These are phyloP conservation scores for Amanita muscaria DNA, from an alignment of 768 basidiomycete species.

Conservation along the genomic window DNA sequence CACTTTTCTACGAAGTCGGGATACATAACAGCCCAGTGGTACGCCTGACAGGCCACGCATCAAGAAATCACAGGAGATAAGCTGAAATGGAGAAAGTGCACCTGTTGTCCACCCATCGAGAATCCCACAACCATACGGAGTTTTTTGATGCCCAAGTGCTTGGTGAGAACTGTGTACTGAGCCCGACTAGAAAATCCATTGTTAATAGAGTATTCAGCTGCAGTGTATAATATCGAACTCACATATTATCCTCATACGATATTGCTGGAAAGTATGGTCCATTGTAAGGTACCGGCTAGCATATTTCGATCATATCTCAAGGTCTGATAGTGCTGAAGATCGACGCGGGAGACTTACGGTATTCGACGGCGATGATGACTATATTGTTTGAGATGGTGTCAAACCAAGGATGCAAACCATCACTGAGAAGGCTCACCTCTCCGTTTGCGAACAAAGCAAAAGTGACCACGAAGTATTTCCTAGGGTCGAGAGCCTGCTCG, in stretches of 20 bases:
- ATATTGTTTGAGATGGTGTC: neutral
- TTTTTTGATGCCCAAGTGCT: conserved; percentile 35
- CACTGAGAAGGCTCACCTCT: conserved; percentile 39
- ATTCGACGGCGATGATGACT: conserved; percentile 58
- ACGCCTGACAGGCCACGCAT: conserved; percentile 26
- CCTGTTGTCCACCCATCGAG: conserved; percentile 49
- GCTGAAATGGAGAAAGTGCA: neutral
- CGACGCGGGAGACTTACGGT: conserved; percentile 28
- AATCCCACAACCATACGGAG: conserved; percentile 43
- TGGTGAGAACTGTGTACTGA: conserved; percentile 43
- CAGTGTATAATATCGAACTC: conserved; percentile 10
- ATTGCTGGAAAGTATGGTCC: conserved; percentile 51
- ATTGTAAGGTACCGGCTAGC: conserved; percentile 48
- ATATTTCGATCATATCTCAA: too few species aligned
- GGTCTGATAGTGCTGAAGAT: too few species aligned
- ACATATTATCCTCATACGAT: conserved; percentile 55
- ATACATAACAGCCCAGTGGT: conserved; percentile 48
- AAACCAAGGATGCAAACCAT: neutral
- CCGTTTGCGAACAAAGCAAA: conserved; percentile 52
- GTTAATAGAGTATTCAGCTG: neutral
- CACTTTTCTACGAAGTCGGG: conserved; percentile 46
- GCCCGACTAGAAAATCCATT: too few species aligned
- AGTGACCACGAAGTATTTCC: conserved; percentile 47
- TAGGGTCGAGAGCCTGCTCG: conserved; percentile 38
- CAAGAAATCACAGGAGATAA: too few species aligned